Evolutionary conservation across 2,329 filamentous ascomycete species (phyloP), one percentile per base, ranked within the genome.

Genomic region (Aspergillus sp.): DNA sequence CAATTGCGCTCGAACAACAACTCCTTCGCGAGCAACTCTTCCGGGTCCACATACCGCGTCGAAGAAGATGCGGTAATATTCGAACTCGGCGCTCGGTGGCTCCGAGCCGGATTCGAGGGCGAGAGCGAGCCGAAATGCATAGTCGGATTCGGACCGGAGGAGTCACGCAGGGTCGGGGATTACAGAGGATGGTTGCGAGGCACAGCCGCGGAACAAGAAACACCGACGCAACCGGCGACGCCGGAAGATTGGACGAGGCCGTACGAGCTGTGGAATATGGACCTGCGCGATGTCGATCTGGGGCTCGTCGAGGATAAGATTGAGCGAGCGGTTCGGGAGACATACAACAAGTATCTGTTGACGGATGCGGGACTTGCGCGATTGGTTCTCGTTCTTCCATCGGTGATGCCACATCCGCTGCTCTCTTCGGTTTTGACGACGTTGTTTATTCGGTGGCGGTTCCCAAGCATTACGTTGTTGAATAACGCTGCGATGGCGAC

Each of bases 51-150:
- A 25, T 87, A 84, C 64, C 85, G 87, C 53, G 83, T 87, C 60
- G 93, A 97, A 70, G 95, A 99, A 71, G 95, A 97, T 68, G 83
- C 89, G 7, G 78, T 97, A 5, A 85, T 99, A 47, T 82, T 97
- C 55, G 93, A 98, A 74, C 76, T 98, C 41, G 93, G 93, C 1
- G 86, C 91, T 9, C 87, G 94, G 23, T 90, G 88, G 76, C 76
- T 98, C 28, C 87, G 90, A 49, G 89, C 90, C 9, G 95, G 95
- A 0, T 95, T 97, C 73, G 91, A 93, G 6, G 93, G 93, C 55
- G 93, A 97, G 75, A 85, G 88, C 48, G 79, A 83, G 3, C 93
- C 93, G 17, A 80, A 84, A 68, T 96, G 94, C 74, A 85, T 83
- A 15, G 79, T 93, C 23, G 82, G 85, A 23, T 94, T 93, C 74